These are phyloP conservation scores for Phytomonas serpens DNA, from an alignment of 208 protist species.

Conservation along the genomic window DNA sequence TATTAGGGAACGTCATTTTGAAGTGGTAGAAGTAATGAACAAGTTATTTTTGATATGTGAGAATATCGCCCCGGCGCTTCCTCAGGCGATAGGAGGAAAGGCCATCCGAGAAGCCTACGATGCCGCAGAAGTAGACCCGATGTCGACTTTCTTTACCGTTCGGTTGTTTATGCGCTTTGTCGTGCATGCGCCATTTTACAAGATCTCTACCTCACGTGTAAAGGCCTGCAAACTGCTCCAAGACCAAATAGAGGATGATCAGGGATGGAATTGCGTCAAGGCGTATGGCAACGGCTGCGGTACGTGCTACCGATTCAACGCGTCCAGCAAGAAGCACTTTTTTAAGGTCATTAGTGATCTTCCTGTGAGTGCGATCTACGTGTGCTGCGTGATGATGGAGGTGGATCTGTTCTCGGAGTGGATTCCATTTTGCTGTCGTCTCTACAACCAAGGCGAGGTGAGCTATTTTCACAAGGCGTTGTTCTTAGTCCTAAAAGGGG, in stretches of 20 bases:
- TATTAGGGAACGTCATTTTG: conserved; percentile 36
- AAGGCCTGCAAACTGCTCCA: conserved; percentile 23
- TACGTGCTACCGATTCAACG: conserved; percentile 40
- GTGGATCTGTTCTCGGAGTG: conserved; percentile 47
- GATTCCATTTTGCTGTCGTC: conserved; percentile 35
- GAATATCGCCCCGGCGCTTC: conserved; percentile 12
- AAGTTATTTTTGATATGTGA: conserved; percentile 21
- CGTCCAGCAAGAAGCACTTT: conserved; percentile 26
- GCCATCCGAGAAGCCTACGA: conserved; percentile 10
- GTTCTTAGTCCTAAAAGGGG: conserved; percentile 37
- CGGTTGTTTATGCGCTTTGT: conserved; percentile 33
- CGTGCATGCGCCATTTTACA: conserved; percentile 24
- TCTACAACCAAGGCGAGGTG: conserved; percentile 30
- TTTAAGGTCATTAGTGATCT: conserved; percentile 42
- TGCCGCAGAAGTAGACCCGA: conserved; percentile 9
- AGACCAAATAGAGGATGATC: conserved; percentile 22
- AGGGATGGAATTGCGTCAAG: conserved; percentile 21
- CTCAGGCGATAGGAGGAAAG: conserved; percentile 13
- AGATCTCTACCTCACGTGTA: conserved; percentile 15
- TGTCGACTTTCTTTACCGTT: conserved; percentile 24
- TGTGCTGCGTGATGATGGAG: conserved; percentile 39
- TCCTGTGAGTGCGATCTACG: conserved; percentile 25
- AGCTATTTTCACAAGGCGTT: conserved; percentile 36
- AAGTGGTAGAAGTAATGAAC: conserved; percentile 33
- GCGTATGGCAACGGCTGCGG: conserved; percentile 19